These are phyloP conservation scores for Fragaria vesca DNA, from an alignment of 306 rosid genomes.

Conservation along the genomic window DNA sequence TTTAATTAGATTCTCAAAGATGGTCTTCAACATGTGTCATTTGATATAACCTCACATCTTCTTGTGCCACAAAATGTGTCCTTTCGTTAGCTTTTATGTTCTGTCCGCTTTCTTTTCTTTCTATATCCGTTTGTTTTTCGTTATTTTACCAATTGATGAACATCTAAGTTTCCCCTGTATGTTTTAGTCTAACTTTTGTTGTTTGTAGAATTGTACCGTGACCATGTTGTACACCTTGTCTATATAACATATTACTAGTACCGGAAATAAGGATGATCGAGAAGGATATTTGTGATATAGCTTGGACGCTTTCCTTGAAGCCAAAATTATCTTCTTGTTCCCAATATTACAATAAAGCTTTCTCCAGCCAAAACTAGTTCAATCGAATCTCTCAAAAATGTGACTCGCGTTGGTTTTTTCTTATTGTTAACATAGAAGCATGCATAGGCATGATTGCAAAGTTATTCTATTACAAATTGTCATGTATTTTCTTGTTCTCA, in stretches of 20 bases:
- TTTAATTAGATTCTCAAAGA: too few species aligned
- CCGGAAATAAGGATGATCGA: not conserved
- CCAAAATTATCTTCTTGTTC: not conserved
- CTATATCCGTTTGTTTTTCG: too few species aligned
- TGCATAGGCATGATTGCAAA: not conserved
- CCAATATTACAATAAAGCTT: not conserved
- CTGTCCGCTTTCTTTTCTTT: too few species aligned
- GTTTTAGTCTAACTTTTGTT: not conserved
- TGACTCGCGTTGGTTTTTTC: not conserved
- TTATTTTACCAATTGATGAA: too few species aligned
- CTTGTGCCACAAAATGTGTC: too few species aligned
- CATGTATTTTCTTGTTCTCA: not conserved
- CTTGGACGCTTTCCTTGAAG: slow-evolving; percentile 1
- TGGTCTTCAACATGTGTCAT: too few species aligned
- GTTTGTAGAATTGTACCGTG: not conserved
- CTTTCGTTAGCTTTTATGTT: not conserved
- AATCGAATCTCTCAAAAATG: not conserved
- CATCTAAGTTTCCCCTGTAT: not conserved
- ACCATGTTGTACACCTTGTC: not conserved
- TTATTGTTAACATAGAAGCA: not conserved
- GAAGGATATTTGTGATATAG: not conserved
- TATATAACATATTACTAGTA: not conserved
- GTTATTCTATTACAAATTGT: not conserved
- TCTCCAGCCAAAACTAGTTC: not conserved
- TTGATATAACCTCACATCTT: too few species aligned